Evolutionary conservation across 495 filamentous ascomycete genomes (phyloP).

Genomic region (Daldinia concentrica): DNA sequence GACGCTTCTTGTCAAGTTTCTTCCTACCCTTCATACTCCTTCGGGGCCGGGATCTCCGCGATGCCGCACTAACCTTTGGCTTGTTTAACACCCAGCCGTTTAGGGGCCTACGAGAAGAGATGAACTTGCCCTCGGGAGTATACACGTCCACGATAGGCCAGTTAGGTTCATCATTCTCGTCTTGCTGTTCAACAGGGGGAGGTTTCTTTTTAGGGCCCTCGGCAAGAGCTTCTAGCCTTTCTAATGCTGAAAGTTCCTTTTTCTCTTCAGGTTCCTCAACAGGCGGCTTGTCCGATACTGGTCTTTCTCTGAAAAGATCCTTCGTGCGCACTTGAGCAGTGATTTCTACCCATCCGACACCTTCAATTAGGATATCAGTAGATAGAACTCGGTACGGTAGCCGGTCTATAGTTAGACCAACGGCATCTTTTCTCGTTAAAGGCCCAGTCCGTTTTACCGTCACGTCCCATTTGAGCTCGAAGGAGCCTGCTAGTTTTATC

Average conservation of each 20-base stretch:
- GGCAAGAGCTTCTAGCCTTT: constrained; percentile 35
- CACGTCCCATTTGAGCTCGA: constrained; percentile 79
- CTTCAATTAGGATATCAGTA: constrained; percentile 87
- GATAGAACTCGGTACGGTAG: constrained; percentile 83
- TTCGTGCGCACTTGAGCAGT: constrained; percentile 77
- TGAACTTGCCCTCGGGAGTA: constrained; percentile 80
- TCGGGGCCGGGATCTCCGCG: constrained; percentile 54
- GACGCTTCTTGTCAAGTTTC: constrained; percentile 57
- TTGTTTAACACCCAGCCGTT: constrained; percentile 70
- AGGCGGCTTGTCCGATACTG: constrained; percentile 16
- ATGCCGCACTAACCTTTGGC: constrained; percentile 35
- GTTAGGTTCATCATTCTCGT: constrained; percentile 35
- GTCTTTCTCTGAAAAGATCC: constrained; percentile 42
- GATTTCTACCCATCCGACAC: constrained; percentile 92
- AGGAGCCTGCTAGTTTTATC: constrained; percentile 74
- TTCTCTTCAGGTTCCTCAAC: constrained; percentile 27
- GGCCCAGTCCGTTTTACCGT: constrained; percentile 74
- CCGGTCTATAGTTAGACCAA: constrained; percentile 61
- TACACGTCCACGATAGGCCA: constrained; percentile 85
- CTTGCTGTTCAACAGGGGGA: constrained; percentile 3
- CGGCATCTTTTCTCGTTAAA: constrained; percentile 61
- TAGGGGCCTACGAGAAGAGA: constrained; percentile 75
- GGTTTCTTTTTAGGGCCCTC: constrained; percentile 35
- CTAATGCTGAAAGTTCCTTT: constrained; percentile 28
- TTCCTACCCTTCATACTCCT: constrained; percentile 68